Base-by-base conservation (phyloP, 768 basidiomycete genomes). In the Xanthoconium stramineum region DNA sequence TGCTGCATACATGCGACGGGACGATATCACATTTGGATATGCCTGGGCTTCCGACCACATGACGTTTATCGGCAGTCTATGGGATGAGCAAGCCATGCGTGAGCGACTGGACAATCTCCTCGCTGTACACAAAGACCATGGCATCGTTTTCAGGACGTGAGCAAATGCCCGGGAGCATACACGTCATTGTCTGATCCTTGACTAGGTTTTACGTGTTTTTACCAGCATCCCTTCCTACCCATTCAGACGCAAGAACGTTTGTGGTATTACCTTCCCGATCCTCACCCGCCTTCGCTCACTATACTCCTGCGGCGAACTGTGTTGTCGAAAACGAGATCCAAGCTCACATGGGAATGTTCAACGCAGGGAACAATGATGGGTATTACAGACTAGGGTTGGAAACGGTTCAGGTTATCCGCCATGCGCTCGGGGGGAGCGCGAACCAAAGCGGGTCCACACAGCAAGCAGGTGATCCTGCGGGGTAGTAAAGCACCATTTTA, bases 301-400 rank as follows among this genome's bases (percentile, higher is more conserved):
- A 91, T 66, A 58, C 80, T 13, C 80, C 86, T 17, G 80, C 84
- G 3, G 76, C 75, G 32, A 97, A 96, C 61, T 79, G 75, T 5
- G 67, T 86, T 28, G 88, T 86, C 0, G 57, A 77, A 24, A 88
- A 94, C 65, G 94, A 96, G 70, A 72, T 95, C 10, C 78, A 86
- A 56, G 94, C 91, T 7, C 94, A 98, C 67, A 90, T 83, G 36
- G 86, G 86, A 35, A 96, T 98, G 89, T 98, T 97, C 72, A 79
- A 80, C 55, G 80, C 83, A 6, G 80, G 76, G 60, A 84, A 83
- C 24, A 96, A 97, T 64, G 93, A 95, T 61, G 93, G 93, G 19
- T 97, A 93, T 72, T 95, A 95, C 65, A 84, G 85, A 62, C 76
- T 97, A 8, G 94, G 93, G 1, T 74, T 95, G 37, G 74, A 80